phyloP scores from a whole-genome alignment of 371 early-diverging fungal genomes.

The Thermomucor indicae-seudaticae region DNA sequence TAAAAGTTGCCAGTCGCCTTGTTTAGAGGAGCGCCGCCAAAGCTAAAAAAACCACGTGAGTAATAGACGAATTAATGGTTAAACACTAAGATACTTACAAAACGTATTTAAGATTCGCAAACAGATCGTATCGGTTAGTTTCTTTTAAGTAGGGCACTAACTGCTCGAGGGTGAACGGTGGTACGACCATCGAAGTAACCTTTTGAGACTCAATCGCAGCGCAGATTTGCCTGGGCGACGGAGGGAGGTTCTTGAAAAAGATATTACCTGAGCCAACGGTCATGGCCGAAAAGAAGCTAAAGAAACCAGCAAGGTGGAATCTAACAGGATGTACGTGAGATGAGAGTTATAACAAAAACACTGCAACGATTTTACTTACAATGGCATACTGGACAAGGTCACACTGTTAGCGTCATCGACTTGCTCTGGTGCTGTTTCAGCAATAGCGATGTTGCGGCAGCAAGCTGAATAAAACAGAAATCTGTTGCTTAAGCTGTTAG shows the following conservation, averaged over 20 bases:
- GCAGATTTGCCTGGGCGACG: neutral
- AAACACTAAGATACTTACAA: too few species aligned
- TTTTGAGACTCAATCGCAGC: neutral
- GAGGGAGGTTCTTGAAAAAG: constrained; percentile 3
- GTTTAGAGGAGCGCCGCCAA: constrained; percentile 11
- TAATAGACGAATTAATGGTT: too few species aligned
- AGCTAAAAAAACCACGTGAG: too few species aligned
- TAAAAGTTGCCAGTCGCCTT: constrained; percentile 1
- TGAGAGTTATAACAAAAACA: too few species aligned
- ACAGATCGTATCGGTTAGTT: neutral
- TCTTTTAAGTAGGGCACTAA: constrained; percentile 4
- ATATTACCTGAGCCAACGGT: constrained; percentile 4
- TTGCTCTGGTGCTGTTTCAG: too few species aligned
- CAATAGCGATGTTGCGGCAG: too few species aligned
- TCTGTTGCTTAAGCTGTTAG: constrained; percentile 22
- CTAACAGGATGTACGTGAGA: neutral
- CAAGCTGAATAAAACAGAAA: constrained; percentile 5
- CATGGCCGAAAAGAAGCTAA: neutral
- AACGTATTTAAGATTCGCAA: neutral
- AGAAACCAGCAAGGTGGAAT: constrained; percentile 14
- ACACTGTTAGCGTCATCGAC: too few species aligned
- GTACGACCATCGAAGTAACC: neutral
- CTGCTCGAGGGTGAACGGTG: constrained; percentile 5
- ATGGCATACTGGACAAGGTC: too few species aligned
- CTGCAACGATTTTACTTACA: too few species aligned